phyloP scores from a whole-genome alignment of 225 moss, liverwort and hornwort species.

The Bryoerythrophyllum caledonicum region DNA sequence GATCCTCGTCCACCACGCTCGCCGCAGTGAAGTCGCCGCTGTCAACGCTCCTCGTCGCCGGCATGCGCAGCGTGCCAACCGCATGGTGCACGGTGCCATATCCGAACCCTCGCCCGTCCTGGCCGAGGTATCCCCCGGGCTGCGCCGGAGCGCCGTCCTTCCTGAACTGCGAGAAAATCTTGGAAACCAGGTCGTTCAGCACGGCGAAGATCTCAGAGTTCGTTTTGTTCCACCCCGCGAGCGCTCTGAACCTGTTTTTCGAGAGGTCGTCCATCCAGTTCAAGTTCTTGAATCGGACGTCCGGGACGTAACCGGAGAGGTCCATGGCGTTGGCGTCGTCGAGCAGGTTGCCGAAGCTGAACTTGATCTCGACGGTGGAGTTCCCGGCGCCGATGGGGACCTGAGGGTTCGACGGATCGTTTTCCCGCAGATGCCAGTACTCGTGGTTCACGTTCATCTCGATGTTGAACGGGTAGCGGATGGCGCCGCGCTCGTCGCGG shows the following conservation, averaged over 20 bases:
- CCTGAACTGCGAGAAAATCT: conserved; percentile 17
- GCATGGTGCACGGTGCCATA: conserved; percentile 28
- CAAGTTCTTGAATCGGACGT: conserved; percentile 22
- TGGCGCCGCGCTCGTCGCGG: conserved; percentile 12
- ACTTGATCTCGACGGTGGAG: conserved; percentile 19
- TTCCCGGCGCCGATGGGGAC: conserved; percentile 1
- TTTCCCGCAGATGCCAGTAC: conserved; percentile 31
- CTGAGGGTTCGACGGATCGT: conserved; percentile 18
- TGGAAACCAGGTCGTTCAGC: conserved; percentile 16
- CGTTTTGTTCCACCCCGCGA: conserved; percentile 23
- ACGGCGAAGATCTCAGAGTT: conserved; percentile 15
- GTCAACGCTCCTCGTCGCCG: conserved; percentile 4
- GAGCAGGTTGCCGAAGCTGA: conserved; percentile 30
- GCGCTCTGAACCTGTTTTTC: conserved; percentile 12
- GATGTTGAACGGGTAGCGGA: conserved; percentile 31
- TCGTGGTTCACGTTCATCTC: conserved; percentile 37
- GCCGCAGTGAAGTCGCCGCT: conserved; percentile 16
- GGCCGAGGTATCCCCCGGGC: conserved; percentile 15
- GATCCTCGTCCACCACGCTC: conserved; percentile 28
- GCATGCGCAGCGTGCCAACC: conserved; percentile 31
- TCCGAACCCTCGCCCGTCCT: conserved; percentile 22
- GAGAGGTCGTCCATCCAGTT: conserved; percentile 33
- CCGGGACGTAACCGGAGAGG: conserved; percentile 11
- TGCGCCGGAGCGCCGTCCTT: conserved; percentile 11
- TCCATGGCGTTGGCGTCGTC: conserved; percentile 26